Conservation (phyloP, 2,329 filamentous ascomycete genomes). For the Botrytis tulipae region DNA sequence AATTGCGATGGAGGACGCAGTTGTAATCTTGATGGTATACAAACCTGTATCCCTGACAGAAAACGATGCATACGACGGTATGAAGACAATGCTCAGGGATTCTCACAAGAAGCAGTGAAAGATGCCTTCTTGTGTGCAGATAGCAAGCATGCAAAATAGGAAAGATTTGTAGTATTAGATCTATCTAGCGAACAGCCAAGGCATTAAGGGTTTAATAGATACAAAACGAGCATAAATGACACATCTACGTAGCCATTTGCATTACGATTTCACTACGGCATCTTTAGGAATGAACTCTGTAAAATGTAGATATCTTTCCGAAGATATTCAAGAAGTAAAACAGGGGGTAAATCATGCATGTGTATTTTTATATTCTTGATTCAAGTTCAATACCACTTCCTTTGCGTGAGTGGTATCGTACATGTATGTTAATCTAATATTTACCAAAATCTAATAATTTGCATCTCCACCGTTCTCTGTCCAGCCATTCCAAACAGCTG, state of each 20-base stretch:
- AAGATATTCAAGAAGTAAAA: neutral
- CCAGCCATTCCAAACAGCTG: neutral
- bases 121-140: neutral
- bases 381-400: neutral
- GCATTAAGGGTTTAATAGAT: slow-evolving; percentile 17
- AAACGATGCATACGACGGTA: slow-evolving; percentile 17
- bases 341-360: neutral
- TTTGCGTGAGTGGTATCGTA: neutral
- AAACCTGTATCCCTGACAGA: neutral
- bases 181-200: slow-evolving; percentile 14
- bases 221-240: slow-evolving; percentile 18
- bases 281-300: neutral
- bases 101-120: slow-evolving; percentile 7
- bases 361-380: neutral
- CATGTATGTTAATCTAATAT: slow-evolving; percentile 30
- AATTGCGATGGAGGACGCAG: neutral
- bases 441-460: slow-evolving; percentile 33
- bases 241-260: slow-evolving; percentile 3
- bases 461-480: slow-evolving; percentile 19
- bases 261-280: neutral
- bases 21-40: neutral
- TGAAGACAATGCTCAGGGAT: slow-evolving; percentile 16
- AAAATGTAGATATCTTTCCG: neutral
- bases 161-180: slow-evolving; percentile 31
- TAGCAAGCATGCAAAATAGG: slow-evolving; percentile 1